phyloP scores from a whole-genome alignment of 331 rosid species.

The Cydonia oblonga region DNA sequence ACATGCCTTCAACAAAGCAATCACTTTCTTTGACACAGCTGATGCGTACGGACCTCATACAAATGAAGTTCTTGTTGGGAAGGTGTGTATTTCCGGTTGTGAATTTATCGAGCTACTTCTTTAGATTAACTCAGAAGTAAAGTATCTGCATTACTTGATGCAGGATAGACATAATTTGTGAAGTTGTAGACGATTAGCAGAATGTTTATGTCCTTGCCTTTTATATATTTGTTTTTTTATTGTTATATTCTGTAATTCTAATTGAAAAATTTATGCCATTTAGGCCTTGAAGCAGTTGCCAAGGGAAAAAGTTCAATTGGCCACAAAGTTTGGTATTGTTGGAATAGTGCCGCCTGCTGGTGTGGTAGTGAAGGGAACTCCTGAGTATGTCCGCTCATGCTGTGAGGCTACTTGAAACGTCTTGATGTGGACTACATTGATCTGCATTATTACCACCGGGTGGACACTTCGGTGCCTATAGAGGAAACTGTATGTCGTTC shows the following conservation, averaged over 20 bases:
- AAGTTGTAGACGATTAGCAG: no score
- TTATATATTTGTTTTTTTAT: no score
- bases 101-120: background rate
- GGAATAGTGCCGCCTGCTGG: background rate
- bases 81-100: constrained; percentile 21
- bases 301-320: constrained; percentile 52
- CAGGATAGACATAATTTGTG: background rate
- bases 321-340: constrained; percentile 68
- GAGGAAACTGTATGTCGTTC: constrained; percentile 52
- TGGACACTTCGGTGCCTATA: constrained; percentile 19
- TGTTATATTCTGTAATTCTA: background rate
- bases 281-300: constrained; percentile 58
- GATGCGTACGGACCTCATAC: constrained; percentile 37
- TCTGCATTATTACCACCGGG: background rate
- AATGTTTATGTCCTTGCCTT: no score
- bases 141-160: background rate
- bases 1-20: constrained; percentile 28
- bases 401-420: background rate
- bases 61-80: constrained; percentile 55
- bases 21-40: constrained; percentile 60
- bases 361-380: constrained; percentile 35
- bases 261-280: background rate
- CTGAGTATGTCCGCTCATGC: constrained; percentile 38
- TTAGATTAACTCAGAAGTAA: no score
- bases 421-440: background rate